Percentiles rank a stretch among this genome's conserved stretches.
phyloP scores from a whole-genome alignment of 202 grass and related monocot genomes.

The Digitaria exilis region DNA sequence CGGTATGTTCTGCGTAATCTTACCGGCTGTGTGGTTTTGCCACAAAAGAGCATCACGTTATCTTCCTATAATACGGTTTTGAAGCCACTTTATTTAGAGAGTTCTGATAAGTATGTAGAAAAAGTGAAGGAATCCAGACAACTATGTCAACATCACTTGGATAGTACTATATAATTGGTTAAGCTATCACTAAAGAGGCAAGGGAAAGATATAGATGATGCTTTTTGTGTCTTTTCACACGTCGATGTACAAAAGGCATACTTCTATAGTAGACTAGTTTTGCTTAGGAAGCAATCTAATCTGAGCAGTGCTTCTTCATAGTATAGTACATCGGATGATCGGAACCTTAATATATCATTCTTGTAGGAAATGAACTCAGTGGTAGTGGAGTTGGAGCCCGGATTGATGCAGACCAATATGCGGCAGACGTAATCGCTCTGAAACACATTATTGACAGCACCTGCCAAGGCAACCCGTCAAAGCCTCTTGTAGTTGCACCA shows the following conservation, averaged over 20 bases:
- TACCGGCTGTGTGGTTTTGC: not conserved
- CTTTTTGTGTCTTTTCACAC: slow-evolving; percentile 39
- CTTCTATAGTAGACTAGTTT: slow-evolving; percentile 16
- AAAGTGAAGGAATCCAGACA: slow-evolving; percentile 1
- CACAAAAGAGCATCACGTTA: slow-evolving; percentile 1
- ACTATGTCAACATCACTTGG: slow-evolving; percentile 21
- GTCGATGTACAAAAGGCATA: slow-evolving; percentile 22
- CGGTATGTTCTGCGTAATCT: slow-evolving; percentile 39
- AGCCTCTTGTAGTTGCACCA: slow-evolving; percentile 59
- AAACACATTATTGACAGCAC: slow-evolving; percentile 50
- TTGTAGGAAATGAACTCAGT: slow-evolving; percentile 83
- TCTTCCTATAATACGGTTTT: slow-evolving; percentile 1
- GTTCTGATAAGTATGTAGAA: slow-evolving; percentile 4
- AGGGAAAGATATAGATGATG: slow-evolving; percentile 12
- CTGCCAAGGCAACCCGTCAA: slow-evolving; percentile 42
- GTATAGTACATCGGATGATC: slow-evolving; percentile 1
- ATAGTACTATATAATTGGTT: slow-evolving; percentile 27
- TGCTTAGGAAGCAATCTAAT: slow-evolving; percentile 26
- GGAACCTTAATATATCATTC: not conserved
- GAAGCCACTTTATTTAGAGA: slow-evolving; percentile 23
- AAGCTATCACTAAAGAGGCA: slow-evolving; percentile 24
- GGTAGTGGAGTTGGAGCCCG: slow-evolving; percentile 66
- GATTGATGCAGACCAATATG: slow-evolving; percentile 65
- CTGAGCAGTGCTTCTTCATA: not conserved
- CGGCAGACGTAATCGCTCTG: slow-evolving; percentile 57